Percentiles rank a stretch among this genome's conserved stretches.
phyloP scores from a whole-genome alignment of 2,329 filamentous ascomycete genomes.

The Thelonectria blattea region DNA sequence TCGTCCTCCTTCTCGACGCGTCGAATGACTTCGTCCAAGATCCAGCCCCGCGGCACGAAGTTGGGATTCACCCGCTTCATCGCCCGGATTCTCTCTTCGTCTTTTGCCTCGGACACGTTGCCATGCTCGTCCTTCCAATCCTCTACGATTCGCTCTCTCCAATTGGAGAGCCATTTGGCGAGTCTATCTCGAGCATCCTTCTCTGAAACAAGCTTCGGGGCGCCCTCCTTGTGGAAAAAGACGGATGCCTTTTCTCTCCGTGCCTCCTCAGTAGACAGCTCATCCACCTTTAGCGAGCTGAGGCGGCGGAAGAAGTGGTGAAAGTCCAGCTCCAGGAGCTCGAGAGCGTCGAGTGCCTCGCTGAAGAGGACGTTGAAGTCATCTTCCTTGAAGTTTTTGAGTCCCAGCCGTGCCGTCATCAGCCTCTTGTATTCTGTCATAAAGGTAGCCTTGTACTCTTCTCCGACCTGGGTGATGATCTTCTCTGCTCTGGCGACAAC shows the following conservation, averaged over 20 bases:
- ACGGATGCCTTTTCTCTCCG: conserved; percentile 67
- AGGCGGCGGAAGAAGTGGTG: conserved; percentile 91
- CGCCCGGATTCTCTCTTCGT: conserved; percentile 67
- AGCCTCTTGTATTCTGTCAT: conserved; percentile 86
- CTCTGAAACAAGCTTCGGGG: conserved; percentile 64
- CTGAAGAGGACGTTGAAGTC: conserved; percentile 86
- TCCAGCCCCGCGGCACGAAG: conserved; percentile 89
- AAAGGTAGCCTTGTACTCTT: conserved; percentile 90
- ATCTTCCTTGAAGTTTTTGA: conserved; percentile 69
- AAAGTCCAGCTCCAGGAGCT: conserved; percentile 86
- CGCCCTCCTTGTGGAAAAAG: conserved; percentile 83
- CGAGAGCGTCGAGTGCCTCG: conserved; percentile 80
- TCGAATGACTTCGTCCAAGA: conserved; percentile 90
- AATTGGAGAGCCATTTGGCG: conserved; percentile 80
- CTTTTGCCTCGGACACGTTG: conserved; percentile 47
- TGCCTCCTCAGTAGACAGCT: conserved; percentile 68
- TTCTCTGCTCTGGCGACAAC: conserved; percentile 81
- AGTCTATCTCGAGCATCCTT: conserved; percentile 70
- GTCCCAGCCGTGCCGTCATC: conserved; percentile 80
- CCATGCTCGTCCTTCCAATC: conserved; percentile 70
- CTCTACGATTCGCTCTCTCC: conserved; percentile 72
- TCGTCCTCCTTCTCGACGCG: conserved; percentile 86
- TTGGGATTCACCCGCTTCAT: conserved; percentile 94
- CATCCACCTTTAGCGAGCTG: conserved; percentile 64
- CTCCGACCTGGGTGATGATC: conserved; percentile 78